Conservation (phyloP, 441 rosid genomes). For the Pelargonium citronellum region DNA sequence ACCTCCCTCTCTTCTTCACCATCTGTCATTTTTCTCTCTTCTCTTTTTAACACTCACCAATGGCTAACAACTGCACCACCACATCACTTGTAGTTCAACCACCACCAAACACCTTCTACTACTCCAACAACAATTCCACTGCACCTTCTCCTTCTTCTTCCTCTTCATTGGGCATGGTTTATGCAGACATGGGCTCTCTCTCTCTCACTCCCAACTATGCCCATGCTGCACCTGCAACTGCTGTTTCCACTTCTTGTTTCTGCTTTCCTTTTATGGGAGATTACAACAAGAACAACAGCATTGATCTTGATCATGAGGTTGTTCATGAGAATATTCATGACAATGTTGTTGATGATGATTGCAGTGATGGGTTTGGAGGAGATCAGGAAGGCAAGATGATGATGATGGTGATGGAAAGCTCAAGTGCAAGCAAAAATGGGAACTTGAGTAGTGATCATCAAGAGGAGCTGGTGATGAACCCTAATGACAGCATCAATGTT, state of each 20-base stretch:
- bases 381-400: neutral
- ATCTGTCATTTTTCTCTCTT: constrained; percentile 1
- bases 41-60: constrained; percentile 10
- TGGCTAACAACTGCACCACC: constrained; percentile 5
- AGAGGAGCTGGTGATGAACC: no score
- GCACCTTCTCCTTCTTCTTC: constrained; percentile 2
- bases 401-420: constrained; percentile 1
- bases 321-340: neutral
- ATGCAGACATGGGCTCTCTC: constrained; percentile 50
- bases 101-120: no score
- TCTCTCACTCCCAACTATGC: constrained; percentile 34
- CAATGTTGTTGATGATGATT: constrained; percentile 7
- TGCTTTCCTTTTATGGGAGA: no score
- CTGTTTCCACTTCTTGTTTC: no score
- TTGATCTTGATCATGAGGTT: neutral
- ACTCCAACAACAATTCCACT: neutral
- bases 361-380: constrained; percentile 34
- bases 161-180: constrained; percentile 33
- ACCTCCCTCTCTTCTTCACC: neutral
- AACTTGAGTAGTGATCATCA: neutral
- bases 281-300: no score
- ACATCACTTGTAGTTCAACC: no score
- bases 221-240: neutral
- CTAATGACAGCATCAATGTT: no score
- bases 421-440: constrained; percentile 1